These are phyloP conservation scores for Phoma sp. DNA, from an alignment of 2,329 filamentous ascomycete genomes.

Conservation along the genomic window DNA sequence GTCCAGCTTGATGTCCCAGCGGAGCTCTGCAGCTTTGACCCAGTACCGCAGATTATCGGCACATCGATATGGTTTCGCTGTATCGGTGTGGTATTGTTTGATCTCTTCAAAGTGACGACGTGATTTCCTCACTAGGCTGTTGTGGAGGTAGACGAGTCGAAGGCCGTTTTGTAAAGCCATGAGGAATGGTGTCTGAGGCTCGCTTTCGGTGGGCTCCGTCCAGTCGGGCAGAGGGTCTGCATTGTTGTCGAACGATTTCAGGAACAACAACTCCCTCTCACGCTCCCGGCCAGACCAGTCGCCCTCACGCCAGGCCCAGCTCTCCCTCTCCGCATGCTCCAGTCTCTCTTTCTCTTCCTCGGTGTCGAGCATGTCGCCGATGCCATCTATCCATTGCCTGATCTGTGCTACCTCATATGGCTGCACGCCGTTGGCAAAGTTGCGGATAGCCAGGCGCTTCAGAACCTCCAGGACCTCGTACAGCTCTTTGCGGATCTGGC, in stretches of 20 bases:
- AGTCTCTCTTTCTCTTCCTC: conserved; percentile 80
- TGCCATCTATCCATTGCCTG: conserved; percentile 78
- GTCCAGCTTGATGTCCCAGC: conserved; percentile 86
- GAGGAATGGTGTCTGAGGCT: conserved; percentile 77
- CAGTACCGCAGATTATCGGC: conserved; percentile 95
- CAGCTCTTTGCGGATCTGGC: conserved; percentile 81
- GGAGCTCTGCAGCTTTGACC: conserved; percentile 92
- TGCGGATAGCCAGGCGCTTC: conserved; percentile 87
- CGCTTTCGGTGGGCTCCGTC: conserved; percentile 62
- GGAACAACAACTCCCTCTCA: conserved; percentile 81
- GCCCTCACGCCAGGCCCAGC: conserved; percentile 81
- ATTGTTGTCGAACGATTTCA: conserved; percentile 74
- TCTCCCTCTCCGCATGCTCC: conserved; percentile 74
- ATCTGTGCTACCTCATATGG: conserved; percentile 80
- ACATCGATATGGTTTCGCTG: conserved; percentile 89
- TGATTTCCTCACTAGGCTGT: conserved; percentile 84
- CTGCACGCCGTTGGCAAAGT: conserved; percentile 83
- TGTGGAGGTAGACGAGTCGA: conserved; percentile 85
- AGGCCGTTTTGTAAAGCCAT: conserved; percentile 78
- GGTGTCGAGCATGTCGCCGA: conserved; percentile 76
- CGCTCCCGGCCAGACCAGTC: conserved; percentile 77
- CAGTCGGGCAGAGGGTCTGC: conserved; percentile 70
- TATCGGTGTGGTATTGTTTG: conserved; percentile 88
- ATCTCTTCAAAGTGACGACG: conserved; percentile 88
- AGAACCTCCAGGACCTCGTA: conserved; percentile 88